A percentile compares a stretch with the other conserved stretches of the same genome.
Evolutionary conservation across 192 early-diverging fungal species (phyloP).

Genomic region (Piromyces sp.): DNA sequence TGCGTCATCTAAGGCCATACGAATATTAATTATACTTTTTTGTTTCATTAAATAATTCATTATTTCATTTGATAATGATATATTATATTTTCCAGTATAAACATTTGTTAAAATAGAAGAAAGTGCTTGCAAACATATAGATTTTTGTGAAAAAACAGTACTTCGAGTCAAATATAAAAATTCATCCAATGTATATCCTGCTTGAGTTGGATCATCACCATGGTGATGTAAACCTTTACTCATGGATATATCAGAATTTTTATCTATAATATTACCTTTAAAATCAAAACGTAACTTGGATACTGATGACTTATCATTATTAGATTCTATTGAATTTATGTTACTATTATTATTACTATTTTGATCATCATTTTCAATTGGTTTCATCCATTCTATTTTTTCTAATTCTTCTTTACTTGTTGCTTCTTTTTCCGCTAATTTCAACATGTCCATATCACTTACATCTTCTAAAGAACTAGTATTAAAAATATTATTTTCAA

Average conservation of each 20-base stretch:
- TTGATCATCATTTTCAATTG: constrained; percentile 3
- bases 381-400: background rate
- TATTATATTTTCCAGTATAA: constrained; percentile 10
- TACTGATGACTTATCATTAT: constrained; percentile 2
- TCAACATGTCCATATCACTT: constrained; percentile 22
- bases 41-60: constrained; percentile 16
- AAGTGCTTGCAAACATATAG: constrained; percentile 43
- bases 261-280: constrained; percentile 46
- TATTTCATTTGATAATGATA: constrained; percentile 10
- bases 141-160: constrained; percentile 59
- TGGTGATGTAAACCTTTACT: constrained; percentile 75
- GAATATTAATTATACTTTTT: constrained; percentile 27
- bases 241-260: constrained; percentile 6
- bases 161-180: constrained; percentile 64
- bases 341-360: constrained; percentile 17
- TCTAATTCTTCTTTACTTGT: background rate
- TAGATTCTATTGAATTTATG: background rate
- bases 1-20: constrained; percentile 48
- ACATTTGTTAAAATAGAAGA: constrained; percentile 34
- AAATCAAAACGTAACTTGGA: constrained; percentile 62
- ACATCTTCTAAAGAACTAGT: constrained; percentile 25
- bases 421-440: background rate
- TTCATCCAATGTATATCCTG: constrained; percentile 76
- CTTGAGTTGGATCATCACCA: constrained; percentile 58
- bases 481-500: constrained; percentile 6